These are phyloP conservation scores for Ramularia collo-cygni DNA, from an alignment of 2,329 filamentous ascomycete genomes.

Conservation along the genomic window DNA sequence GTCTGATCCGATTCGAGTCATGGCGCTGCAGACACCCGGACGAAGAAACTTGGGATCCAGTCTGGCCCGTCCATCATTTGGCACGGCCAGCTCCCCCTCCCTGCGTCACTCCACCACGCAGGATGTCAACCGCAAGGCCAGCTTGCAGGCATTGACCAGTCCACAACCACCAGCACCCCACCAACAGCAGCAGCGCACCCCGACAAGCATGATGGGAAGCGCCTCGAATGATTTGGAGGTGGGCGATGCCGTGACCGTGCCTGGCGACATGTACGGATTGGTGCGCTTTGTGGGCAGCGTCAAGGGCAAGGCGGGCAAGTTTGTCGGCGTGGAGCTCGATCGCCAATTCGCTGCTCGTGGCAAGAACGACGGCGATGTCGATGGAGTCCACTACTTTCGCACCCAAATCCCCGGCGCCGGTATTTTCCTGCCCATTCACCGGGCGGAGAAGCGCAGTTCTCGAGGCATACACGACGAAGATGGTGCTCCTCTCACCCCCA, in stretches of 20 bases:
- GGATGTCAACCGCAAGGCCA: conserved; percentile 61
- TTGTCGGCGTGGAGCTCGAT: conserved; percentile 86
- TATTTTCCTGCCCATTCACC: conserved; percentile 85
- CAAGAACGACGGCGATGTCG: conserved; percentile 94
- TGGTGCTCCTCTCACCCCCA: conserved; percentile 58
- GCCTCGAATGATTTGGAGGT: conserved; percentile 53
- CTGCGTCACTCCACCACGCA: conserved; percentile 34
- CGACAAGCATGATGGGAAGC: conserved; percentile 37
- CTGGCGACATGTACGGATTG: conserved; percentile 83
- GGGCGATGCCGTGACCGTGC: conserved; percentile 83
- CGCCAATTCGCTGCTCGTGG: conserved; percentile 73
- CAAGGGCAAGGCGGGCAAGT: conserved; percentile 79
- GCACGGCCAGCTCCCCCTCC: conserved; percentile 35
- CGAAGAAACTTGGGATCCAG: conserved; percentile 22
- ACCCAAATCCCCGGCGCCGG: conserved; percentile 74
- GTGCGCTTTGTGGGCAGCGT: conserved; percentile 86
- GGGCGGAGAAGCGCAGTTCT: conserved; percentile 63
- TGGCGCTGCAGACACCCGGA: conserved; percentile 39
- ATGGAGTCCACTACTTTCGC: conserved; percentile 69
- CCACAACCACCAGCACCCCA: too few species aligned
- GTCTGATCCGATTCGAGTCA: too few species aligned
- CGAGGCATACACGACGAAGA: conserved; percentile 44
- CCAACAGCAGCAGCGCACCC: conserved; percentile 41
- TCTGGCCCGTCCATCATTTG: conserved; percentile 32
- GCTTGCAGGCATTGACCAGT: conserved; percentile 63